phyloP scores from a whole-genome alignment of 2,329 filamentous ascomycete species.

The Xylaria sp. region DNA sequence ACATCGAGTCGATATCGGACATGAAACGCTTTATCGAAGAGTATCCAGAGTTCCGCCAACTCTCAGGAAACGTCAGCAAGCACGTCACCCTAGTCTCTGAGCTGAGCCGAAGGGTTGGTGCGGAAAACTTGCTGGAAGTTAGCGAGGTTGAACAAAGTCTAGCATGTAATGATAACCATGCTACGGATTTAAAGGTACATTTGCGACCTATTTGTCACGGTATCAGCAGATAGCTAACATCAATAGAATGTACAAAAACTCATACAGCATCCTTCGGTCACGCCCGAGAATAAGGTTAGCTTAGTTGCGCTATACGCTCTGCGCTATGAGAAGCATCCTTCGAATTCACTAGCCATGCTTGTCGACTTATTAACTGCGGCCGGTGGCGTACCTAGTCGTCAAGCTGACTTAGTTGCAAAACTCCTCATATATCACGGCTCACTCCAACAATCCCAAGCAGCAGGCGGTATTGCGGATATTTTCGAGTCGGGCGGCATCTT shows the following conservation, averaged over 20 bases:
- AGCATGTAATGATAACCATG: conserved; percentile 96
- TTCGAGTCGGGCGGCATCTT: conserved; percentile 95
- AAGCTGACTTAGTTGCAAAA: conserved; percentile 83
- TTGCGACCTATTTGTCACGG: background rate
- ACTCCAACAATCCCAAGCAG: conserved; percentile 80
- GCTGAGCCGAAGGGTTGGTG: conserved; percentile 85
- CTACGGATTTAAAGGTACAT: conserved; percentile 84
- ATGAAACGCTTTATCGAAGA: conserved; percentile 99
- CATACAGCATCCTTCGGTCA: conserved; percentile 82
- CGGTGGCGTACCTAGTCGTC: conserved; percentile 80
- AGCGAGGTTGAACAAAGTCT: conserved; percentile 97
- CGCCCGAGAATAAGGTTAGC: conserved; percentile 84
- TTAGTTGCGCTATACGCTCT: conserved; percentile 95
- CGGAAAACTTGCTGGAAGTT: conserved; percentile 90
- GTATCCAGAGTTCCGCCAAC: conserved; percentile 95
- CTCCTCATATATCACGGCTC: conserved; percentile 88
- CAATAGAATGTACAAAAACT: conserved; percentile 81
- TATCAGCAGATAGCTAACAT: conserved; percentile 41
- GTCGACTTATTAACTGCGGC: conserved; percentile 87
- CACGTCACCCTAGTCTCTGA: conserved; percentile 97
- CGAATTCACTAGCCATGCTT: conserved; percentile 84
- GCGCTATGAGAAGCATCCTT: conserved; percentile 87
- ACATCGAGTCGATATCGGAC: conserved; percentile 95
- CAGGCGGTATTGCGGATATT: conserved; percentile 85
- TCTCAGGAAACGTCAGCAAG: conserved; percentile 98